Conservation (phyloP, 129 eudicot species). For the Dittrichia graveolens region DNA sequence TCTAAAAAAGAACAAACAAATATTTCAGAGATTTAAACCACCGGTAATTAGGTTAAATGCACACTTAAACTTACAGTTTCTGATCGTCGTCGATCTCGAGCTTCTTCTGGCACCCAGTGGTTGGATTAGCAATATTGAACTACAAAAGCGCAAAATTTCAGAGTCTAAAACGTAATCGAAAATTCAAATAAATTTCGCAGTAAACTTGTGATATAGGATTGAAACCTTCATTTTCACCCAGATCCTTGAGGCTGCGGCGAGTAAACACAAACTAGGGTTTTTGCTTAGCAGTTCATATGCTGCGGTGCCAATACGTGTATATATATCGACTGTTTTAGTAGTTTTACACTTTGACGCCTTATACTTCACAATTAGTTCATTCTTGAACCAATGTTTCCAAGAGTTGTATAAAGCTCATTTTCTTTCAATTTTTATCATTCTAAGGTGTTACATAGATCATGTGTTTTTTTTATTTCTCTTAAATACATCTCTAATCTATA, state of each 20-base stretch:
- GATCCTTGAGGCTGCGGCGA: constrained; percentile 28
- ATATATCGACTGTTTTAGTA: not conserved
- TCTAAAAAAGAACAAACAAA: too few relatives aligned
- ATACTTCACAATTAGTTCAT: not conserved
- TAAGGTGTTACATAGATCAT: too few relatives aligned
- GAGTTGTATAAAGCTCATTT: not conserved
- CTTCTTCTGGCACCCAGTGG: constrained; percentile 91
- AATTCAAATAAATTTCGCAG: not conserved
- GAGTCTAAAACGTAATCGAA: not conserved
- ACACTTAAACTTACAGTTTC: constrained; percentile 53
- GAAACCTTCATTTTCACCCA: constrained; percentile 27
- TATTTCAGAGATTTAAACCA: too few relatives aligned
- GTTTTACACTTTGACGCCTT: not conserved
- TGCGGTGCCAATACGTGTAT: not conserved
- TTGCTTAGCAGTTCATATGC: constrained; percentile 10
- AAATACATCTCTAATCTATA: too few relatives aligned
- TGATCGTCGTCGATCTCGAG: constrained; percentile 82
- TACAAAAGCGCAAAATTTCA: constrained; percentile 25
- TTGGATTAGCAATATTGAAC: constrained; percentile 77
- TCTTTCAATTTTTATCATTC: too few relatives aligned
- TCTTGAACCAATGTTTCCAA: not conserved
- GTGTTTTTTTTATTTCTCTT: too few relatives aligned
- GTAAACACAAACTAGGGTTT: constrained; percentile 22
- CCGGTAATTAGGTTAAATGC: too few relatives aligned
- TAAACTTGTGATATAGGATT: constrained; percentile 6